These are phyloP conservation scores for Agapanthus africanus DNA, from an alignment of 106 monocot species.

Conservation along the genomic window DNA sequence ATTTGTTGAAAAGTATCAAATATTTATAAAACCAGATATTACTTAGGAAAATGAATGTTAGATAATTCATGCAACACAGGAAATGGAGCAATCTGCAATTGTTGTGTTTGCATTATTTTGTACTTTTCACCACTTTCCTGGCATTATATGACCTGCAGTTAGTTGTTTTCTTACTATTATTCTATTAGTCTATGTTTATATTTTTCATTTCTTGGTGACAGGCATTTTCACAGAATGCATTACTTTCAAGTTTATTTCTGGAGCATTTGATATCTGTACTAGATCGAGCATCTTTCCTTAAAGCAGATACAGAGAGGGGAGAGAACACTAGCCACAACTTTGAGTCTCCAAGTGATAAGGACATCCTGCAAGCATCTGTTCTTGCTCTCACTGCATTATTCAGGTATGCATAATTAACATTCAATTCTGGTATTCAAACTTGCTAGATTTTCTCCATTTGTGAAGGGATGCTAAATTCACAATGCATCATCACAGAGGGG, in stretches of 20 bases:
- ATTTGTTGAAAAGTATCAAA: too few relatives aligned
- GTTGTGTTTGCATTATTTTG: not conserved
- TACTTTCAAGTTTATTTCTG: conserved; percentile 76
- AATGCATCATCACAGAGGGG: conserved; percentile 44
- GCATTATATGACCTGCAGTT: too few relatives aligned
- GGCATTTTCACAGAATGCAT: conserved; percentile 86
- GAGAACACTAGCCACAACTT: conserved; percentile 27
- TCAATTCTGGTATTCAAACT: not conserved
- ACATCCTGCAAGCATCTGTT: conserved; percentile 57
- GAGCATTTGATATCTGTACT: conserved; percentile 79
- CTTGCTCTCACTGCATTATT: conserved; percentile 72
- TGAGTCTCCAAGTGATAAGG: conserved; percentile 42
- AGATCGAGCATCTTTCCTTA: conserved; percentile 29
- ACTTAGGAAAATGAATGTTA: too few relatives aligned
- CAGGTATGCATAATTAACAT: conserved; percentile 35
- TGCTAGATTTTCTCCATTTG: conserved; percentile 1
- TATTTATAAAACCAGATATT: too few relatives aligned
- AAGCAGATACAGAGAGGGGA: conserved; percentile 51
- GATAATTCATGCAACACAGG: too few relatives aligned
- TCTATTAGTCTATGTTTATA: not conserved
- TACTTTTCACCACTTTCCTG: not conserved
- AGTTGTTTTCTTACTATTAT: not conserved
- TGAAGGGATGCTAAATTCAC: not conserved
- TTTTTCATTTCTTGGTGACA: conserved; percentile 13
- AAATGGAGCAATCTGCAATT: too few relatives aligned